These are phyloP conservation scores for Lenzites betulinus DNA, from an alignment of 768 basidiomycete genomes.

Conservation along the genomic window DNA sequence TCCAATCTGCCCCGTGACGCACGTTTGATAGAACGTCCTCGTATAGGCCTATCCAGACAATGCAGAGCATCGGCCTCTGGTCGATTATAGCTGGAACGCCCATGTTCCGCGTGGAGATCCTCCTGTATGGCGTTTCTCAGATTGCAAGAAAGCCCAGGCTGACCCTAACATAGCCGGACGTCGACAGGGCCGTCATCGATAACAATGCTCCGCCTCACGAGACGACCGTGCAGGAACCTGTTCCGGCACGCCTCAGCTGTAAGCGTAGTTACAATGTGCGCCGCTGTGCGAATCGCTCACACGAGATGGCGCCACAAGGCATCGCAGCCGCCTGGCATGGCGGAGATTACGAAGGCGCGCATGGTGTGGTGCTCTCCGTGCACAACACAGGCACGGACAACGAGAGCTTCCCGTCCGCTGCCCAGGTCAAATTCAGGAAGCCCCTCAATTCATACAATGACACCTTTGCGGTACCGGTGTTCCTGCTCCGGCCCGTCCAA, in stretches of 20 bases:
- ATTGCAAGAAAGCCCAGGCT: no score
- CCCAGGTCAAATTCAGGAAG: slow-evolving; percentile 10
- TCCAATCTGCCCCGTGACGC: no score
- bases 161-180: no score
- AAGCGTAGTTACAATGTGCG: not conserved
- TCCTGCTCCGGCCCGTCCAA: slow-evolving; percentile 9
- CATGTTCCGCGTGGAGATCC: no score
- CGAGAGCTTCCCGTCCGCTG: slow-evolving; percentile 14
- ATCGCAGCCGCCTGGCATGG: slow-evolving; percentile 19
- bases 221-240: no score
- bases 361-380: slow-evolving; percentile 17
- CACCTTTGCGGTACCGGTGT: slow-evolving; percentile 14
- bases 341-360: slow-evolving; percentile 19
- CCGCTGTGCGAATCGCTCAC: not conserved
- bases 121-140: no score
- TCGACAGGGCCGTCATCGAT: no score
- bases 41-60: no score
- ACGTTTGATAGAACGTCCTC: no score
- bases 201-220: no score
- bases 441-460: slow-evolving; percentile 3
- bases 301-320: not conserved
- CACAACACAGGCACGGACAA: slow-evolving; percentile 16
- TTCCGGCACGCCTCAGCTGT: not conserved
- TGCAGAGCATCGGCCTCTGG: no score
- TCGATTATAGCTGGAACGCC: no score